These are phyloP conservation scores for Hypoxylon sp. DNA, from an alignment of 2,329 filamentous ascomycete genomes.

Conservation along the genomic window DNA sequence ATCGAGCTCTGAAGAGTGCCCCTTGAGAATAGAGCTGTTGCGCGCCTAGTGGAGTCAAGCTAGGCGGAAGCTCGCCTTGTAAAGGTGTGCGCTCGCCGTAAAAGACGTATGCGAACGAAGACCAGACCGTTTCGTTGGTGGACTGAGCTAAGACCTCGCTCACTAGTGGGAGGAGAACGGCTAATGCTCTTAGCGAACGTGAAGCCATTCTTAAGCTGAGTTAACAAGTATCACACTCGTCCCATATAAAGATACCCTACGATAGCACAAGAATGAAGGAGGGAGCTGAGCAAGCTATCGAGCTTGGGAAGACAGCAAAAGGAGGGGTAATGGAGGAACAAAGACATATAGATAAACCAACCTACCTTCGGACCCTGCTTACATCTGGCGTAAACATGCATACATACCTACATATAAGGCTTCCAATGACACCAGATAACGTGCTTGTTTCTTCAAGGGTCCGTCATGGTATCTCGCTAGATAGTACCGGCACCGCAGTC, in stretches of 20 bases:
- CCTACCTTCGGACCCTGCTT: conserved; percentile 27
- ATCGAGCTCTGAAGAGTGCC: conserved; percentile 63
- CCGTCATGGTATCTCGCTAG: conserved; percentile 30
- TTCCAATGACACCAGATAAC: conserved; percentile 40
- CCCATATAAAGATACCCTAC: conserved; percentile 7
- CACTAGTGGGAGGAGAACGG: conserved; percentile 43
- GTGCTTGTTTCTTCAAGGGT: conserved; percentile 38
- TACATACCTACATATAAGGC: conserved; percentile 20
- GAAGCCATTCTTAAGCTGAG: conserved; percentile 34
- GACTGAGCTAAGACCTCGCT: conserved; percentile 53
- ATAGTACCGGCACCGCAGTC: conserved; percentile 19
- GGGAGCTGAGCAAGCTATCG: conserved; percentile 25
- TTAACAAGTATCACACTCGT: conserved; percentile 9
- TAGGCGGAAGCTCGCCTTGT: conserved; percentile 49
- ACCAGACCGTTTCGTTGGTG: conserved; percentile 62
- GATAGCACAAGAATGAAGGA: conserved; percentile 18
- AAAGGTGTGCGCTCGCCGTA: conserved; percentile 69
- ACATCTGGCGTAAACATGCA: conserved; percentile 29
- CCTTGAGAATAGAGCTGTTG: conserved; percentile 67
- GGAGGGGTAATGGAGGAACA: conserved; percentile 41
- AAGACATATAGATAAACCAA: conserved; percentile 8
- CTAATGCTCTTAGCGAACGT: conserved; percentile 35
- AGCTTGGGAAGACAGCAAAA: conserved; percentile 33
- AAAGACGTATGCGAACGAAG: conserved; percentile 64
- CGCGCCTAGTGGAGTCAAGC: conserved; percentile 68